Base-by-base conservation (phyloP, 805 yeast species). In the Candida insectorum region DNA sequence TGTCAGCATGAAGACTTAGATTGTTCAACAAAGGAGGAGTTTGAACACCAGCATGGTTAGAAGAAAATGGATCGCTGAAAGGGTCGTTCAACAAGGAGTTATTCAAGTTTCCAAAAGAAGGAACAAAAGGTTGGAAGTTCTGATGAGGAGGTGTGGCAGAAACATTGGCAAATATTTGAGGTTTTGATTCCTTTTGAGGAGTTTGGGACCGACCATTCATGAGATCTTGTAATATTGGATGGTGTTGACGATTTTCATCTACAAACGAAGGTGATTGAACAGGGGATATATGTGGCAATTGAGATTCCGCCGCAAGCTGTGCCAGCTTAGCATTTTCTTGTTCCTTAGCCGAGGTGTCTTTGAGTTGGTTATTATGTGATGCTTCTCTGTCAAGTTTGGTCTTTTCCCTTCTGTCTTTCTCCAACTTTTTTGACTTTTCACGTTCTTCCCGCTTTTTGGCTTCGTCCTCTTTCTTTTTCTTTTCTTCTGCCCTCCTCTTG, bases 401-500 rank as follows among this genome's bases (percentile, higher is more conserved):
- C 14, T 11, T 13, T 11, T 24, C n/a, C 14, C 14, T 24, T 13
- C n/a, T 24, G 14, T 24, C 14, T 7, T 24, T 24, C 13, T n/a
- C n/a, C n/a, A n/a, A 8, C 23, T 21, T 8, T 21, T 21, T 11
- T 21, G 8, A 11, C 23, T 21, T 21, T 11, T 9, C 8, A 8
- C 23, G 8, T 11, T 21, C 11, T 21, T 6, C 19, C 33, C 24
- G 16, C 19, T 28, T 19, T 26, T 28, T 22, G 17, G 33, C 37
- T 33, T 19, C 26, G 6, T 30, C 39, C 24, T 31, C 40, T 36
- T 8, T 31, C 27, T 31, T 46, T 41, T 24, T 44, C 48, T 32
- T 45, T 49, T 28, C 40, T 48, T 57, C 36, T 54, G 56, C 31
- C 45, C 44, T 32, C 36, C 40, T 39, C 37, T 45, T 16, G n/a